These are phyloP conservation scores for Juncus inflexus DNA, from an alignment of 176 grass and related monocot species.

Conservation along the genomic window DNA sequence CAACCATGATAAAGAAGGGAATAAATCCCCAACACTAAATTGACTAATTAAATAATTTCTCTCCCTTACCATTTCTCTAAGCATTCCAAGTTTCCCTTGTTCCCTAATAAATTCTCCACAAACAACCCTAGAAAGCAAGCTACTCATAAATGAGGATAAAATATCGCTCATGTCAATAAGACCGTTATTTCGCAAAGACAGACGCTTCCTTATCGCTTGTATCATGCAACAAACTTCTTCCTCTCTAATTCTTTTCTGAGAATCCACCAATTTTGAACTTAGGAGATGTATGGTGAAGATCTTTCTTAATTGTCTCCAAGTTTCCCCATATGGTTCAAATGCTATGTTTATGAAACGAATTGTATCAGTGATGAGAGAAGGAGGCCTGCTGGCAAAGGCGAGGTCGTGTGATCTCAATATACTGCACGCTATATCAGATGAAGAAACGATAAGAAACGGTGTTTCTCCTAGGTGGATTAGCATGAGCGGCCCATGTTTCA, in stretches of 20 bases:
- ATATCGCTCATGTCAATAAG: neutral
- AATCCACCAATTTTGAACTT: neutral
- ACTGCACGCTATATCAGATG: slow-evolving; percentile 17
- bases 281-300: slow-evolving; percentile 20
- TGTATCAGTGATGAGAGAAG: neutral
- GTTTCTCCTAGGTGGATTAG: slow-evolving; percentile 8
- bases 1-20: slow-evolving; percentile 13
- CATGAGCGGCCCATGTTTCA: slow-evolving; percentile 27
- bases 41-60: neutral
- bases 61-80: neutral
- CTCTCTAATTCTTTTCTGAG: slow-evolving; percentile 3
- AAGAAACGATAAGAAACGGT: slow-evolving; percentile 27
- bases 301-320: slow-evolving; percentile 25
- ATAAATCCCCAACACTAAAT: slow-evolving; percentile 17
- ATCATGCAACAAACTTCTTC: slow-evolving; percentile 22
- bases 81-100: neutral
- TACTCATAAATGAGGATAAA: slow-evolving; percentile 6
- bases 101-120: slow-evolving; percentile 10
- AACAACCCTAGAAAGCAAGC: slow-evolving; percentile 7
- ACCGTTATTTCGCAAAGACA: neutral
- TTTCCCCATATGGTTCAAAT: slow-evolving; percentile 18
- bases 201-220: neutral
- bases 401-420: slow-evolving; percentile 29
- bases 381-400: slow-evolving; percentile 22
- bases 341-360: neutral